phyloP scores from a whole-genome alignment of 306 rosid species.

The Vigna reflexopilosa region DNA sequence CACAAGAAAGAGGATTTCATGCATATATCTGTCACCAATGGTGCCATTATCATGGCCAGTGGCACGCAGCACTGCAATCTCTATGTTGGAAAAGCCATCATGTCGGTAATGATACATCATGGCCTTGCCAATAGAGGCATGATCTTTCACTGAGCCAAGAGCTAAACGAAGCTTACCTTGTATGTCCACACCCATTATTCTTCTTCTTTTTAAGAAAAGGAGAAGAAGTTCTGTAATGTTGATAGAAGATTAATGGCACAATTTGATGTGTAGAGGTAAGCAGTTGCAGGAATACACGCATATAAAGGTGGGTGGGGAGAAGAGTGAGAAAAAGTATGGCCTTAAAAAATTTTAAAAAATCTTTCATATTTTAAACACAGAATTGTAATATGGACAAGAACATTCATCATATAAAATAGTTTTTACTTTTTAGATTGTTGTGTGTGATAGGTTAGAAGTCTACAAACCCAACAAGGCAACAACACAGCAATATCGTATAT shows the following conservation, averaged over 20 bases:
- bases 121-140: slow-evolving; percentile 70
- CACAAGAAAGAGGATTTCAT: slow-evolving; percentile 69
- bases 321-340: slow-evolving; percentile 36
- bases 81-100: slow-evolving; percentile 63
- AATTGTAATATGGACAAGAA: slow-evolving; percentile 46
- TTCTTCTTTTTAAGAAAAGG: neutral
- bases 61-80: slow-evolving; percentile 63
- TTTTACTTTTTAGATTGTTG: slow-evolving; percentile 41
- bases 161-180: slow-evolving; percentile 58
- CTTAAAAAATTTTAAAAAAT: slow-evolving; percentile 45
- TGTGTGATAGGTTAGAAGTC: slow-evolving; percentile 24
- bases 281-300: slow-evolving; percentile 25
- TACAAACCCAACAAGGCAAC: slow-evolving; percentile 35
- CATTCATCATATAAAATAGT: slow-evolving; percentile 43
- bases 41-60: slow-evolving; percentile 60
- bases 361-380: slow-evolving; percentile 44
- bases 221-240: slow-evolving; percentile 26
- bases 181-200: slow-evolving; percentile 56
- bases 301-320: slow-evolving; percentile 50
- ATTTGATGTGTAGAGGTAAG: slow-evolving; percentile 49
- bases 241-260: slow-evolving; percentile 35
- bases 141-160: slow-evolving; percentile 63
- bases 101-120: slow-evolving; percentile 55
- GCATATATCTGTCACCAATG: slow-evolving; percentile 68
- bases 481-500: slow-evolving; percentile 38